These are phyloP conservation scores for Gamarada debralockiae DNA, from an alignment of 495 filamentous ascomycete species.

Conservation along the genomic window DNA sequence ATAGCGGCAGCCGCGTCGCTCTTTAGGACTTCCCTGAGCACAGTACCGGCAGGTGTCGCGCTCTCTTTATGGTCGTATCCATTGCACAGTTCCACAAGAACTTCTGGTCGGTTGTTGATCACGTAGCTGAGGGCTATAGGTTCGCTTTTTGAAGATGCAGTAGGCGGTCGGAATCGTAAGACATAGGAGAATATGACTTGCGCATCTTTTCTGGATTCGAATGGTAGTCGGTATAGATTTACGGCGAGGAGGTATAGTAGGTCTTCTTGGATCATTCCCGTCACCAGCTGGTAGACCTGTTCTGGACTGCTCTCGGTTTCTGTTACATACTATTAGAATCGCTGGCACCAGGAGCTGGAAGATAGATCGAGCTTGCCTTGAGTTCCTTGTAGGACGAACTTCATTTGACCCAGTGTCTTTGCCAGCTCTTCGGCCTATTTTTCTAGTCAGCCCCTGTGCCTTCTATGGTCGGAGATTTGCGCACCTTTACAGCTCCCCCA, in stretches of 20 bases:
- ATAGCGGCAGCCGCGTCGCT: conserved; percentile 84
- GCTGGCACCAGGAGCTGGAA: not conserved
- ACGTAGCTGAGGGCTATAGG: conserved; percentile 83
- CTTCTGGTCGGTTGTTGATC: conserved; percentile 77
- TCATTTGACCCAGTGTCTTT: conserved; percentile 76
- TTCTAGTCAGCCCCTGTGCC: conserved; percentile 15
- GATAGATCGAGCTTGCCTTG: conserved; percentile 16
- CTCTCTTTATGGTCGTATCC: conserved; percentile 89
- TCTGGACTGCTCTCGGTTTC: conserved; percentile 84
- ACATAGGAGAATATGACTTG: conserved; percentile 88
- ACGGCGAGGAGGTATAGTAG: conserved; percentile 77
- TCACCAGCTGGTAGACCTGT: conserved; percentile 75
- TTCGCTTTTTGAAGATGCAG: conserved; percentile 52
- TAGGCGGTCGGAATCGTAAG: conserved; percentile 72
- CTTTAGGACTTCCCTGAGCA: conserved; percentile 89
- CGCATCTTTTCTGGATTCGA: conserved; percentile 88
- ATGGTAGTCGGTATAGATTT: conserved; percentile 77
- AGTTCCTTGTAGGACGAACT: conserved; percentile 78
- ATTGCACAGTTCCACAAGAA: conserved; percentile 81
- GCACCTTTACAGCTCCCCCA: conserved; percentile 47
- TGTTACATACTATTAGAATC: conserved; percentile 31
- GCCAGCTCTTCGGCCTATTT: conserved; percentile 67
- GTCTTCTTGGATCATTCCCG: conserved; percentile 79
- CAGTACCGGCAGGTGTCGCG: conserved; percentile 86
- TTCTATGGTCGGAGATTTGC: conserved; percentile 7